Evolutionary conservation across 2,329 filamentous ascomycete genomes (phyloP).

Genomic region (Ophiognomonia clavigignenti-juglandacearum): DNA sequence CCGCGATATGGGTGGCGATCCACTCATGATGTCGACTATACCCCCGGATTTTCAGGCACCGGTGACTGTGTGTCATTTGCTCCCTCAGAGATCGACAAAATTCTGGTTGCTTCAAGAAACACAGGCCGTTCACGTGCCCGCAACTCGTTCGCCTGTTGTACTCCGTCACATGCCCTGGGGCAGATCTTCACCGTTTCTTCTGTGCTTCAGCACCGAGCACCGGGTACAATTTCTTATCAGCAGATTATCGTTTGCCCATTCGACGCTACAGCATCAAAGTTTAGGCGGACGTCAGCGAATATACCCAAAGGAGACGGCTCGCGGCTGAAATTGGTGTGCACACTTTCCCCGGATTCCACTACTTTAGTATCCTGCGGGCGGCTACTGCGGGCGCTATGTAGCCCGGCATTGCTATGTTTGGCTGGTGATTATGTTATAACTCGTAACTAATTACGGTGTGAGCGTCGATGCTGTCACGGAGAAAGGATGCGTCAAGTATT

Average conservation of each 20-base stretch:
- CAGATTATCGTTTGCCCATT: neutral
- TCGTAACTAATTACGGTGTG: too few relatives aligned
- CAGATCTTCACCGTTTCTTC: neutral
- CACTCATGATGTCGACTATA: too few relatives aligned
- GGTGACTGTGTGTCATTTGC: too few relatives aligned
- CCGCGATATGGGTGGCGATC: too few relatives aligned
- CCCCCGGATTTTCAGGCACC: too few relatives aligned
- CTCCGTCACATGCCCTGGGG: neutral
- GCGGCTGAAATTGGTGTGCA: neutral
- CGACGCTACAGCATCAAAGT: neutral
- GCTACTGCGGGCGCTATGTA: neutral
- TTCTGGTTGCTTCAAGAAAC: too few relatives aligned
- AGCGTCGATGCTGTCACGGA: too few relatives aligned
- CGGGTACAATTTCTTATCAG: too few relatives aligned
- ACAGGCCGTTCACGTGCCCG: too few relatives aligned
- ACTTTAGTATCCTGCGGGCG: neutral
- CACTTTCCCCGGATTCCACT: neutral
- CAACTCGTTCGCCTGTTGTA: too few relatives aligned
- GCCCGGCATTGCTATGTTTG: neutral
- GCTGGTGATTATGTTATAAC: neutral
- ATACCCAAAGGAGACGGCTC: neutral
- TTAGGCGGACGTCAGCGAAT: neutral
- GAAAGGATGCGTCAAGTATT: neutral
- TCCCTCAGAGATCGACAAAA: too few relatives aligned
- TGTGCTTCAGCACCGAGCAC: neutral